A percentile compares a stretch with the other conserved stretches of the same genome.
Evolutionary conservation across 83 land plant species (phyloP).

Genomic region (Thuja plicata): DNA sequence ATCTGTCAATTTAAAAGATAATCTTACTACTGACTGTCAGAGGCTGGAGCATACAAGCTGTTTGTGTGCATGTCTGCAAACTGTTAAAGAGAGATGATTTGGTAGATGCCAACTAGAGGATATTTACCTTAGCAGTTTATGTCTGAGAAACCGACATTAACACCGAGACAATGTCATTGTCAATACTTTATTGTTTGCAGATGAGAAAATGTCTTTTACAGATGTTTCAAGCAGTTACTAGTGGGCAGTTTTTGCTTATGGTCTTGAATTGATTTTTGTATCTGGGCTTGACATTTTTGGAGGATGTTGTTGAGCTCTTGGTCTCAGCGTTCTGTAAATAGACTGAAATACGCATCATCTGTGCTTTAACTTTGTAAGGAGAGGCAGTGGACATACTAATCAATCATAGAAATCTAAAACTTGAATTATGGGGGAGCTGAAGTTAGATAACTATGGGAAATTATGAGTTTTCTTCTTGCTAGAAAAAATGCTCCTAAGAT

Average conservation of each 20-base stretch:
- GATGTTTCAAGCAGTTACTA: slow-evolving; percentile 3
- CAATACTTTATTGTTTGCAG: not conserved
- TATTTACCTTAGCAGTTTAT: slow-evolving; percentile 5
- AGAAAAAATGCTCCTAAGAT: not conserved
- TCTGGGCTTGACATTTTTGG: slow-evolving; percentile 16
- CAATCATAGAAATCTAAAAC: not conserved
- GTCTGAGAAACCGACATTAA: not conserved
- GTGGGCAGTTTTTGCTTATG: not conserved
- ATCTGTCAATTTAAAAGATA: slow-evolving; percentile 10
- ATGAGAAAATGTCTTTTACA: not conserved
- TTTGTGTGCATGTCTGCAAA: slow-evolving; percentile 9
- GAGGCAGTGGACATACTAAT: not conserved
- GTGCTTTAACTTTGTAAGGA: not conserved
- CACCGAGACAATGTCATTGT: not conserved
- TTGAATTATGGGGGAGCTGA: not conserved
- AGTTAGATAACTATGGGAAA: not conserved
- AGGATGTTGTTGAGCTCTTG: not conserved
- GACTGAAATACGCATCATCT: not conserved
- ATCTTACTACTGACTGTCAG: not conserved
- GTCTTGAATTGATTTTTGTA: slow-evolving; percentile 8
- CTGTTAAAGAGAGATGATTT: not conserved
- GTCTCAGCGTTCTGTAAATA: not conserved
- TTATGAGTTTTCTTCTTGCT: not conserved
- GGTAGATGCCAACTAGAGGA: not conserved
- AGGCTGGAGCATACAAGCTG: not conserved